Base-by-base conservation (phyloP, 768 basidiomycete species). In the Hebeloma cylindrosporum region DNA sequence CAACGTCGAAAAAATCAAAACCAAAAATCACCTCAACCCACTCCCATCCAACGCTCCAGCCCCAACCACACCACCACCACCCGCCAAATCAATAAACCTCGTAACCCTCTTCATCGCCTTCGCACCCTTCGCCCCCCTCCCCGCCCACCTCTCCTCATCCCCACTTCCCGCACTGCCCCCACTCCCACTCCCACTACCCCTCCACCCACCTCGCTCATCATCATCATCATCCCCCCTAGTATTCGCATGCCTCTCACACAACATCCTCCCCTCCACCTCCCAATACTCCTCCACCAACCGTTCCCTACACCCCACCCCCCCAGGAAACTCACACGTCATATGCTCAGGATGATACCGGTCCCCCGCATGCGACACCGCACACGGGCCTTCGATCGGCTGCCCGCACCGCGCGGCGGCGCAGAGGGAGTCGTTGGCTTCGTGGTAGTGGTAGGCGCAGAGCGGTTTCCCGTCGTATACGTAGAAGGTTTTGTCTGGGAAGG, bases 401-500 rank as follows among this genome's bases (percentile, higher is more conserved):
- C 88, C 84, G 62, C 93, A 97, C 13, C 70, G 71, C 9, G 78
- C 61, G 2, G 88, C 80, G 7, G 89, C 80, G 56, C 93, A 97
- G 1, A 97, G 73, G 8, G 93, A 93, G 53, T 86, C 77, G 66
- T 95, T 95, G 34, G 83, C 83, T 66, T 93, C 88, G 65, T 94
- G 92, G 62, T 96, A 96, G 64, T 94, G 93, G 59, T 88, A 88
- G 25, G 83, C 88, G 60, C 94, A 97, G 59, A 85, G 82, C 1
- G 94, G 93, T 59, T 88, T 89, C 42, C 91, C 90, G 58, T 87
- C 89, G 53, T 83, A 82, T 34, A 96, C 91, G 62, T 95, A 96
- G 65, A 97, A 96, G 8, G 82, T 79, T 62, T 86, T 88, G 65
- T 91, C 91, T 3, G 89, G 90, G 72, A 96, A 96, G 3, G 91